These are phyloP conservation scores for Phytophthora constricta DNA, from an alignment of 352 stramenopile genomes.

Conservation along the genomic window DNA sequence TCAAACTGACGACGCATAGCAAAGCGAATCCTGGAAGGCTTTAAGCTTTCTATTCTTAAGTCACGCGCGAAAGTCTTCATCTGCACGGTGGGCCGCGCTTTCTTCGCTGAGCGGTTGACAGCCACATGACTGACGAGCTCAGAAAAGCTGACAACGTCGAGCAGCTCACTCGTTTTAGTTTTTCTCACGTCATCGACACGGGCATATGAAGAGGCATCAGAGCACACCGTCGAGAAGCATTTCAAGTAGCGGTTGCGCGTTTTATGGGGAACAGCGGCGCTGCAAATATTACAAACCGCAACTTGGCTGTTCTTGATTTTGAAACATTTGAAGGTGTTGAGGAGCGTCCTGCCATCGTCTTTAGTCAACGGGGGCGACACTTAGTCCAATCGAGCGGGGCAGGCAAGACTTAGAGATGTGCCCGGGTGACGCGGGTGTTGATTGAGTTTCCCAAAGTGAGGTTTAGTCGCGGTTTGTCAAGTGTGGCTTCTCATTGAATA, in stretches of 20 bases:
- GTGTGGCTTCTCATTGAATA: no score
- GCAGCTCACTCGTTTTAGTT: neutral
- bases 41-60: neutral
- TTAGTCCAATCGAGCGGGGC: neutral
- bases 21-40: neutral
- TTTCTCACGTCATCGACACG: neutral
- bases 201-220: neutral
- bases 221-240: neutral
- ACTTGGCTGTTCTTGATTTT: neutral
- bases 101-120: neutral
- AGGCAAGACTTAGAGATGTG: no score
- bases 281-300: neutral
- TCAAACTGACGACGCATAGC: neutral
- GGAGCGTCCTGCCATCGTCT: neutral
- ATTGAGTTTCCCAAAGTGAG: no score
- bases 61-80: constrained; percentile 10
- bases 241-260: neutral
- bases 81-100: neutral
- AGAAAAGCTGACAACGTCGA: neutral
- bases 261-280: neutral
- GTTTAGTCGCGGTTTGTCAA: no score
- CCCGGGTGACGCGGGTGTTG: no score
- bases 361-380: constrained; percentile 28
- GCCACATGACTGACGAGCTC: constrained; percentile 1
- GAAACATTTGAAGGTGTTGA: neutral